These are phyloP conservation scores for Priceomyces castillae DNA, from an alignment of 805 yeast species.

Conservation along the genomic window DNA sequence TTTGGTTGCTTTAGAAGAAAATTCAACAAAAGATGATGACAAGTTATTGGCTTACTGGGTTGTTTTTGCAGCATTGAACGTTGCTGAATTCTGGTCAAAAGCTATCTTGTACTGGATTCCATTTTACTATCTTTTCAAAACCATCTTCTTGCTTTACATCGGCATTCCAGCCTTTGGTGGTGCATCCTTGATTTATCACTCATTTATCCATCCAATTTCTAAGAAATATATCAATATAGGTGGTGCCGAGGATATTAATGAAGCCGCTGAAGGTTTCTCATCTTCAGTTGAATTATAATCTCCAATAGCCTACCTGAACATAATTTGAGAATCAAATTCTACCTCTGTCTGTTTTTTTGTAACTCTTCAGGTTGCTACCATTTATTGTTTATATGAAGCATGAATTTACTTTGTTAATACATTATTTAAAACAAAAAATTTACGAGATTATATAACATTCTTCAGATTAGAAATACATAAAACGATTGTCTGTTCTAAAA, in stretches of 20 bases:
- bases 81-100: constrained; percentile 93
- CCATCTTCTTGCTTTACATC: constrained; percentile 80
- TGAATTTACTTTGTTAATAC: no score
- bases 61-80: constrained; percentile 89
- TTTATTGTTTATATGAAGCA: no score
- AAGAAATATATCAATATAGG: constrained; percentile 35
- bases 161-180: constrained; percentile 89
- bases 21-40: constrained; percentile 71
- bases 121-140: constrained; percentile 92
- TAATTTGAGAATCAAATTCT: no score
- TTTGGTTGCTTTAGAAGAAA: constrained; percentile 75
- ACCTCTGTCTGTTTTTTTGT: no score
- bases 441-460: neutral
- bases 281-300: constrained; percentile 18
- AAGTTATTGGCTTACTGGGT: constrained; percentile 96
- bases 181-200: constrained; percentile 66
- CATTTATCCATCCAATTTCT: constrained; percentile 65
- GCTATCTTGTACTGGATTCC: constrained; percentile 95
- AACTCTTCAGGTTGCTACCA: no score
- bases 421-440: neutral
- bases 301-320: neutral
- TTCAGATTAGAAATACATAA: constrained; percentile 1
- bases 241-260: constrained; percentile 45
- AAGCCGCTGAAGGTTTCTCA: constrained; percentile 46
- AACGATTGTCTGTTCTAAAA: neutral